Conservation (phyloP, 352 stramenopile genomes). For the Phytophthora hibernalis region DNA sequence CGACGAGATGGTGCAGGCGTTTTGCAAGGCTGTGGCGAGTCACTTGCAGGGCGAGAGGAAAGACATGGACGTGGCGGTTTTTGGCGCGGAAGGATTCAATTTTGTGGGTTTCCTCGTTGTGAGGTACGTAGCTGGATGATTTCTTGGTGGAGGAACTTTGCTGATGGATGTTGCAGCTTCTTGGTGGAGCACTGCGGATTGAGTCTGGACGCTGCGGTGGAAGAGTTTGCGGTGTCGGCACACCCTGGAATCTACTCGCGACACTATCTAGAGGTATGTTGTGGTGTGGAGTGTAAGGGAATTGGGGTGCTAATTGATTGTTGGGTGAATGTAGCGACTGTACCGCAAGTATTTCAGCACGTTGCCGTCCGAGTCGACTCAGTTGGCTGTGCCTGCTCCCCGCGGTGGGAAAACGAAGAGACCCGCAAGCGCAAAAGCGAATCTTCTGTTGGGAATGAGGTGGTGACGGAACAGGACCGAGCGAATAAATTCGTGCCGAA, state of each 20-base stretch:
- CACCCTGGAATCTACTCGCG: conserved; percentile 73
- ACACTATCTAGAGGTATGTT: conserved; percentile 69
- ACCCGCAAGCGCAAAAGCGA: conserved; percentile 45
- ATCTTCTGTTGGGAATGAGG: conserved; percentile 55
- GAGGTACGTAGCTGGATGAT: conserved; percentile 40
- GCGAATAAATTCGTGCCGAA: conserved; percentile 69
- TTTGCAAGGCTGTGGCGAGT: conserved; percentile 62
- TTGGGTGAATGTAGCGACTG: conserved; percentile 45
- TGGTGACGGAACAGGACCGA: conserved; percentile 78
- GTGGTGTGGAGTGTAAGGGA: not conserved
- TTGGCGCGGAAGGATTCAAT: conserved; percentile 68
- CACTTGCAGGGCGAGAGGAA: conserved; percentile 70
- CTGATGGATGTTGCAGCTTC: conserved; percentile 46
- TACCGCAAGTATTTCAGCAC: conserved; percentile 87
- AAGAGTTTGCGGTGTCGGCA: conserved; percentile 62
- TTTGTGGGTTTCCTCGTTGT: conserved; percentile 80
- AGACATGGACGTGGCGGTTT: conserved; percentile 85
- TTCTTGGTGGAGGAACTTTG: not conserved
- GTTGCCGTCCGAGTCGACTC: conserved; percentile 55
- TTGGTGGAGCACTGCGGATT: conserved; percentile 75
- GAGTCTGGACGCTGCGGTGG: conserved; percentile 66
- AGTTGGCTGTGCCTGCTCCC: conserved; percentile 58
- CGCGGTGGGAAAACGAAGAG: conserved; percentile 70
- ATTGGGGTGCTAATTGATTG: not conserved
- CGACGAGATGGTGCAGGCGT: conserved; percentile 62